These are phyloP conservation scores for Strombidium stylifer DNA, from an alignment of 73 alveolate genomes.

Conservation along the genomic window DNA sequence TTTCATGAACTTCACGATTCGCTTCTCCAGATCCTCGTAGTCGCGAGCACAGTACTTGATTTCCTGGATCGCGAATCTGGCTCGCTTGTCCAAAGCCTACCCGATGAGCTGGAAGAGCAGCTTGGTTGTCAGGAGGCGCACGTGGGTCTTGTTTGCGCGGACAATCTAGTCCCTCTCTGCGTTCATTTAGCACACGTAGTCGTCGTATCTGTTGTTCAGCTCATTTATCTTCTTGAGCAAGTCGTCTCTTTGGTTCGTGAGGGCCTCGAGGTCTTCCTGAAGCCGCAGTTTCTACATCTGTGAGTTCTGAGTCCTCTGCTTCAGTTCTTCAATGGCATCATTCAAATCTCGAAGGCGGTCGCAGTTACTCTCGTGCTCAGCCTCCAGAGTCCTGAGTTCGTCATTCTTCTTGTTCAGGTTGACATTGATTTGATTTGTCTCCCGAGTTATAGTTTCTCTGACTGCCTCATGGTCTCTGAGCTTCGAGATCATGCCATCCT, in stretches of 20 bases:
- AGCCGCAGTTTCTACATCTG: conserved; percentile 40
- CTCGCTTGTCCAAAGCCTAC: not conserved
- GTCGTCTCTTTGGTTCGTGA: conserved; percentile 42
- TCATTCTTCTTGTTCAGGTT: conserved; percentile 43
- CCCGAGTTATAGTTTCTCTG: conserved; percentile 30
- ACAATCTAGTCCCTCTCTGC: conserved; percentile 23
- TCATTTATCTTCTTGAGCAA: conserved; percentile 35
- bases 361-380: conserved; percentile 41
- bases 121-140: conserved; percentile 41
- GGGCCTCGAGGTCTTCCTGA: conserved; percentile 50
- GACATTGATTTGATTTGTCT: conserved; percentile 33
- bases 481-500: conserved; percentile 36
- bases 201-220: conserved; percentile 32
- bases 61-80: conserved; percentile 27
- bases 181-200: conserved; percentile 29
- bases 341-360: conserved; percentile 30
- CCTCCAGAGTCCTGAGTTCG: conserved; percentile 51
- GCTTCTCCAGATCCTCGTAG: not conserved
- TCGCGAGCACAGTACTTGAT: conserved; percentile 11
- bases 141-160: conserved; percentile 44
- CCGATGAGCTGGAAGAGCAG: conserved; percentile 14
- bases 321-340: conserved; percentile 26
- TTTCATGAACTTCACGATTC: not conserved
- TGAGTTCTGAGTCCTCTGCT: conserved; percentile 11
- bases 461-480: conserved; percentile 54